Percentiles rank a stretch among this genome's conserved stretches.
Evolutionary conservation across 352 stramenopile species (phyloP).

Genomic region (Hyaloperonospora arabidopsidis): DNA sequence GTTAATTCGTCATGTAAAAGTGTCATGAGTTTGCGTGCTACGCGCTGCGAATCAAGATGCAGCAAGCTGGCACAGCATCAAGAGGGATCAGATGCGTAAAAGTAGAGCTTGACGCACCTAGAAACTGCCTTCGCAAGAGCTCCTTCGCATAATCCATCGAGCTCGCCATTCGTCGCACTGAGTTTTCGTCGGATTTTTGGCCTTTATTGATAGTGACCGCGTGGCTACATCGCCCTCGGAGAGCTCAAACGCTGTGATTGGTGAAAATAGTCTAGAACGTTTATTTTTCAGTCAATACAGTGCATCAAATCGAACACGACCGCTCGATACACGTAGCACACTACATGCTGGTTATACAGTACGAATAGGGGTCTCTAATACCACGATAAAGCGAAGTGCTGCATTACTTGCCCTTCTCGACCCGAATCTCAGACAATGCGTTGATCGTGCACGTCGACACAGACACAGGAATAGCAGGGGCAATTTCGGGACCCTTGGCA

Average conservation of each 20-base stretch:
- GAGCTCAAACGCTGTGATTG: conserved; percentile 5
- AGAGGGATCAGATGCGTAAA: background rate
- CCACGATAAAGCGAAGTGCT: no score
- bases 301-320: background rate
- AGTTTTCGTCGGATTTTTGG: background rate
- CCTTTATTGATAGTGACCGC: conserved; percentile 21
- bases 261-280: conserved; percentile 4
- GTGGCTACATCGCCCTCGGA: conserved; percentile 8
- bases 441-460: conserved; percentile 50
- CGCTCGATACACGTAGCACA: background rate
- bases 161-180: conserved; percentile 24
- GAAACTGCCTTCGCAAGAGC: conserved; percentile 73
- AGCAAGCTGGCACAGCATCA: no score
- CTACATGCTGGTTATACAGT: no score
- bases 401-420: conserved; percentile 34
- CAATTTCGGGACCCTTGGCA: conserved; percentile 27
- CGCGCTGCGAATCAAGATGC: no score
- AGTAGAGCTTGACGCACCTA: conserved; percentile 36
- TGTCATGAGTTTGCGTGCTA: no score
- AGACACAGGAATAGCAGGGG: conserved; percentile 18
- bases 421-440: conserved; percentile 55
- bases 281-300: conserved; percentile 10
- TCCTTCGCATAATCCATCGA: conserved; percentile 70
- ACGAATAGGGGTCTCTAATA: no score
- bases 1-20: conserved; percentile 2